Evolutionary conservation across 78 protist species (phyloP).

Genomic region (Dictyostelium capitatum): DNA sequence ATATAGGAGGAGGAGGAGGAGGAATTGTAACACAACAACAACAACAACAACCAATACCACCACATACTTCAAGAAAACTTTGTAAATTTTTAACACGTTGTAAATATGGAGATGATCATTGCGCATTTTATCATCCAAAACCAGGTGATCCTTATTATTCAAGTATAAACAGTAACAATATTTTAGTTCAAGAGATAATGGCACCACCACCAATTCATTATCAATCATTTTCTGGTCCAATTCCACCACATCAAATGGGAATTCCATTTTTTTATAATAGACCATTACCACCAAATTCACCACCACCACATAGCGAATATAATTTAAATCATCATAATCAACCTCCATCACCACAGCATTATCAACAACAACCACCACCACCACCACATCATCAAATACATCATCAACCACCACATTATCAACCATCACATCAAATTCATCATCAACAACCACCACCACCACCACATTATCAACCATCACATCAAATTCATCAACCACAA

Average conservation of each 20-base stretch:
- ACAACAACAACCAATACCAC: not conserved
- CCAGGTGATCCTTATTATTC: conserved; percentile 24
- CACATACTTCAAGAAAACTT: not conserved
- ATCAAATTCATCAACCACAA: not conserved
- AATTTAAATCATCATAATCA: conserved; percentile 7
- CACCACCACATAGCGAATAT: not conserved
- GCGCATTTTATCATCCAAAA: conserved; percentile 42
- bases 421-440: not conserved
- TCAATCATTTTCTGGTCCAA: not conserved
- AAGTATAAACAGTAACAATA: not conserved
- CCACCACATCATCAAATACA: not conserved
- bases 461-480: not conserved
- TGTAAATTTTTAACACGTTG: conserved; percentile 49
- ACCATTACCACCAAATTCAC: conserved; percentile 6
- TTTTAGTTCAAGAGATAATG: not conserved
- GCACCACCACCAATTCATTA: not conserved
- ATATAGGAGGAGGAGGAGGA: not conserved
- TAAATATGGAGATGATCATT: conserved; percentile 35
- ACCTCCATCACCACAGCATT: not conserved
- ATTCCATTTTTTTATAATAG: conserved; percentile 5
- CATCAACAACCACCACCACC: not conserved
- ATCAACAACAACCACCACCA: not conserved
- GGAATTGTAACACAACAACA: not conserved
- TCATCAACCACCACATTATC: not conserved
- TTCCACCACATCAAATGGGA: conserved; percentile 3